Percentiles rank a stretch among this genome's conserved stretches.
Conservation (phyloP, 305 asterid genomes). For the Fraxinus greggii region DNA sequence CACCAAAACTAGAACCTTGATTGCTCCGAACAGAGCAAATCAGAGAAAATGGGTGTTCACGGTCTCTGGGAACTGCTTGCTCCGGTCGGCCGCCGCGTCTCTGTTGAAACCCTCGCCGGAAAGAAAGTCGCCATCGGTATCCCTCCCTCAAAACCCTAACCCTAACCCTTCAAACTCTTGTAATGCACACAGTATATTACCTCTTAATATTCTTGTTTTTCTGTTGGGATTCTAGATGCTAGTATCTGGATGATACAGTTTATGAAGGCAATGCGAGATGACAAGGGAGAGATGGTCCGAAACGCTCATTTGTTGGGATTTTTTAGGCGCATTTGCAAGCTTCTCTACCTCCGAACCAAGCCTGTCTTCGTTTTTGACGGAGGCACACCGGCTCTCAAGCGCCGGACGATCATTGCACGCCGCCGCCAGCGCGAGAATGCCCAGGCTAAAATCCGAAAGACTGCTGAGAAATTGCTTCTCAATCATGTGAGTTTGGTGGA, state of each 20-base stretch:
- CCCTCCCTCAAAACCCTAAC: slow-evolving; percentile 27
- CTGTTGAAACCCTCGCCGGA: slow-evolving; percentile 94
- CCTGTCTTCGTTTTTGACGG: slow-evolving; percentile 97
- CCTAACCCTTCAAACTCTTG: slow-evolving; percentile 12
- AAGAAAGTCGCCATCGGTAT: slow-evolving; percentile 88
- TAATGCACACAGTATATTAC: neutral
- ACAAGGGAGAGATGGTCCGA: slow-evolving; percentile 93
- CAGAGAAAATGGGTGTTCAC: slow-evolving; percentile 76
- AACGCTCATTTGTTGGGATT: slow-evolving; percentile 88
- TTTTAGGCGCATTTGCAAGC: slow-evolving; percentile 93
- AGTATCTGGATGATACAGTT: slow-evolving; percentile 98
- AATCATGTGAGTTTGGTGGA: slow-evolving; percentile 63
- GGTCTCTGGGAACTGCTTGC: slow-evolving; percentile 94
- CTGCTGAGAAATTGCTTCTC: slow-evolving; percentile 93
- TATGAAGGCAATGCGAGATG: slow-evolving; percentile 98
- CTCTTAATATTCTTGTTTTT: neutral
- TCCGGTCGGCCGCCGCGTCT: slow-evolving; percentile 98
- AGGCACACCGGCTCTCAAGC: slow-evolving; percentile 92
- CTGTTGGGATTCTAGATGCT: slow-evolving; percentile 55
- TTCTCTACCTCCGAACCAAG: slow-evolving; percentile 78
- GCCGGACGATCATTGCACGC: slow-evolving; percentile 88
- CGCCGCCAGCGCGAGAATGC: slow-evolving; percentile 99
- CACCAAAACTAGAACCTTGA: neutral
- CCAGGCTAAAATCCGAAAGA: slow-evolving; percentile 90
- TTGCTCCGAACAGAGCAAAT: slow-evolving; percentile 1